phyloP scores from a whole-genome alignment of 352 stramenopile species.

The Pythium dissotocum region DNA sequence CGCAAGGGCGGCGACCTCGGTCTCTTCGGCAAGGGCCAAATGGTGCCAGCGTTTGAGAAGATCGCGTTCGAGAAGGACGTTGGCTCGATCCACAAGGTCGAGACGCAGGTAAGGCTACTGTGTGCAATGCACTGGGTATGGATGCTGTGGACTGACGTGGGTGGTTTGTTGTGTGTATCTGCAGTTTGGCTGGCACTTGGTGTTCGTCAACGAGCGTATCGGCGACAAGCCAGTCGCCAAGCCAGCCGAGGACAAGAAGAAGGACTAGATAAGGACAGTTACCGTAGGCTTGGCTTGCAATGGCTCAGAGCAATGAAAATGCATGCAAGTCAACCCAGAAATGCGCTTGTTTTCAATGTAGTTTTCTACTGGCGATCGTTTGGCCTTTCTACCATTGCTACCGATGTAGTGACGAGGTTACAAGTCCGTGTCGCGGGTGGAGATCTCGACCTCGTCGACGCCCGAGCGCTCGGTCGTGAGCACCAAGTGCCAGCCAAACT shows the following conservation, averaged over 20 bases:
- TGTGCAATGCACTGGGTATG: not conserved
- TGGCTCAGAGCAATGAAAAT: not conserved
- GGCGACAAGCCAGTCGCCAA: slow-evolving; percentile 49
- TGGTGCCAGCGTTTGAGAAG: slow-evolving; percentile 76
- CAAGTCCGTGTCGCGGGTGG: slow-evolving; percentile 23
- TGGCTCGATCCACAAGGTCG: slow-evolving; percentile 78
- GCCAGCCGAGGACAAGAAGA: slow-evolving; percentile 34
- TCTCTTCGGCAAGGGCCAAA: slow-evolving; percentile 70
- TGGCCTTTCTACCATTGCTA: slow-evolving; percentile 8
- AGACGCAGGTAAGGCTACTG: slow-evolving; percentile 54
- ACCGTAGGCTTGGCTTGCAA: not conserved
- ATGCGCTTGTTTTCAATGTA: not conserved
- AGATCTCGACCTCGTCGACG: slow-evolving; percentile 36
- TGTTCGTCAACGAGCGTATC: slow-evolving; percentile 71
- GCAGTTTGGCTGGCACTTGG: slow-evolving; percentile 78
- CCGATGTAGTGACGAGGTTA: not conserved
- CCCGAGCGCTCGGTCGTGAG: slow-evolving; percentile 64
- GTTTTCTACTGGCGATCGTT: not conserved
- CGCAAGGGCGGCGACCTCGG: slow-evolving; percentile 69
- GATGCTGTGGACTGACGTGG: not conserved
- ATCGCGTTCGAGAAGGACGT: slow-evolving; percentile 72
- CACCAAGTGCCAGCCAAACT: slow-evolving; percentile 87
- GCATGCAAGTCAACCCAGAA: not conserved
- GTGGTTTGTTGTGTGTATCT: slow-evolving; percentile 8
- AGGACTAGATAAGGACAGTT: slow-evolving; percentile 3